Evolutionary conservation across 1,284 basidiomycete genomes (phyloP), one percentile per base, ranked within the genome.

Genomic region (Volvariella volvacea): DNA sequence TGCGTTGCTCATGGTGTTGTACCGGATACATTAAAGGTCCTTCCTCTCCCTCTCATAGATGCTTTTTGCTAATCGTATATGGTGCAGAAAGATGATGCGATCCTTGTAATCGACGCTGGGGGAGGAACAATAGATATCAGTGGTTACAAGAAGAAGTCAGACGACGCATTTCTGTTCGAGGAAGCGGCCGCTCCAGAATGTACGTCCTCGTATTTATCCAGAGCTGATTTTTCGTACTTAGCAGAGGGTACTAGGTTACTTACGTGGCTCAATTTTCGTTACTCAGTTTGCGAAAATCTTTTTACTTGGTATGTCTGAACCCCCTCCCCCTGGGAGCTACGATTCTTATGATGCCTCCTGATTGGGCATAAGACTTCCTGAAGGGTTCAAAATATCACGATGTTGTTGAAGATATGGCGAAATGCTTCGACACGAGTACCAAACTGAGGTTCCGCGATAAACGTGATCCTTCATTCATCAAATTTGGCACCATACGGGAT

Each of bases 61-160:
- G 16, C 3, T 22, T 32, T 19, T 25, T 28, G 4, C 25, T 19
- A 17, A 22, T 12, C n/a, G 15, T 14, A 16, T 38, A n/a, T n/a
- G n/a, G n/a, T 32, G 4, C 33, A 67, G 65, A 50, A 52, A 20
- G 61, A 59, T 8, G 52, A 66, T 25, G 70, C 71, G 1, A 53
- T 75, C 4, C 56, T 71, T 38, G 56, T 75, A n/a, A 66, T 75
- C 14, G 74, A 76, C 49, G 73, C 73, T 8, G 73, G 74, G n/a
- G 69, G 70, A 22, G 71, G 70, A 44, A 74, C 70, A 0, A 54
- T 74, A 15, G 71, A 75, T 37, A 55, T 80, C 38, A 76, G 73
- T 49, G 65, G 74, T 6, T 78, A 78, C 50, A 54, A 59, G 52
- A 39, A 65, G 54, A 52, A 48, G 19, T 36, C 48, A 32, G 9